Evolutionary conservation across 768 basidiomycete species (phyloP).

Genomic region (Macrolepiota dolichaula): DNA sequence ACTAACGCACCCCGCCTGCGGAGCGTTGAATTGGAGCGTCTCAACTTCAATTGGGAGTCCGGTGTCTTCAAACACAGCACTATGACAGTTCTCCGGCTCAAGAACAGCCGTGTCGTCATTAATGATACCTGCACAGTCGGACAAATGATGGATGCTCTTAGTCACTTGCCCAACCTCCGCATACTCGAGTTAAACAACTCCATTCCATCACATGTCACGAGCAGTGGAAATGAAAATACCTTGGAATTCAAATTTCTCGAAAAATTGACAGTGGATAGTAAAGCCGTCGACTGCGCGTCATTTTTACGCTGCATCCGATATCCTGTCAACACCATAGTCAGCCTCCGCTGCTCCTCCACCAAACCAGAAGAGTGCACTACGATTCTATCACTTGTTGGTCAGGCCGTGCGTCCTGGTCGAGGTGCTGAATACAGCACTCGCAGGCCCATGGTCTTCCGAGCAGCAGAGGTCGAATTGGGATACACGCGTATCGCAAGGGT

Average conservation of each 20-base stretch:
- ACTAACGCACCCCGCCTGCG: not conserved
- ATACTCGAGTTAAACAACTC: not conserved
- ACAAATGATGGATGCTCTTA: conserved; percentile 3
- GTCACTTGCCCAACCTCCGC: conserved; percentile 1
- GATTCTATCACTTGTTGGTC: not conserved
- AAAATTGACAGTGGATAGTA: not conserved
- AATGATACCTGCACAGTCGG: not conserved
- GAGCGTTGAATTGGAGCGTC: not conserved
- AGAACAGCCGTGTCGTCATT: not conserved
- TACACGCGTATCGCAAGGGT: not conserved
- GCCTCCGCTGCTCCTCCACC: not conserved
- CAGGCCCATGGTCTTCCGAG: not conserved
- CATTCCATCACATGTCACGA: not conserved
- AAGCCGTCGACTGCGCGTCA: not conserved
- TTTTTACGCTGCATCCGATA: conserved; percentile 4
- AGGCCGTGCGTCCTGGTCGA: not conserved
- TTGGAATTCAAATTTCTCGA: conserved; percentile 2
- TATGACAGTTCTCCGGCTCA: conserved; percentile 2
- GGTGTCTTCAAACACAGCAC: conserved; percentile 5
- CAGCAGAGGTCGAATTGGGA: not conserved
- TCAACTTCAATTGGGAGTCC: conserved; percentile 6
- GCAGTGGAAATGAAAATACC: not conserved
- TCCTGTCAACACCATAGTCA: not conserved
- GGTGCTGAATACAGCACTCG: not conserved
- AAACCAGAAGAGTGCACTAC: not conserved